Percentiles rank a stretch among this genome's conserved stretches.
These are phyloP conservation scores for Pyrus communis DNA, from an alignment of 306 rosid species.

Conservation along the genomic window DNA sequence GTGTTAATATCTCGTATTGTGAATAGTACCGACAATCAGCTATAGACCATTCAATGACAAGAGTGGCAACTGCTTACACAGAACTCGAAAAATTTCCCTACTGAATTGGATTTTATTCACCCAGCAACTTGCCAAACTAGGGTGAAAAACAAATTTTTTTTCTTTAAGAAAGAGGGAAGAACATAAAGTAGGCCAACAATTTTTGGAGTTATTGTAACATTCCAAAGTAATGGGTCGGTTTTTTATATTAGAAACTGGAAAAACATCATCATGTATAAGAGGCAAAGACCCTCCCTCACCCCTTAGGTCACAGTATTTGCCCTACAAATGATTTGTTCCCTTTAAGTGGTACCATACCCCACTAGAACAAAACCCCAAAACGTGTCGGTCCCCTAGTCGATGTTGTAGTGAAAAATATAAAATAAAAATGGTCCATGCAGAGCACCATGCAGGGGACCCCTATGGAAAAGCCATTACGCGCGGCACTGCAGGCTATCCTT, in stretches of 20 bases:
- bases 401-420: neutral
- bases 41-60: neutral
- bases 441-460: conserved; percentile 35
- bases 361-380: conserved; percentile 11
- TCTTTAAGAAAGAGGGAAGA: neutral
- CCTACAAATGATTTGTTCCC: conserved; percentile 41
- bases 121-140: neutral
- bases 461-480: conserved; percentile 31
- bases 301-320: conserved; percentile 6
- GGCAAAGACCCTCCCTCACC: conserved; percentile 8
- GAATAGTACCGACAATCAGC: neutral
- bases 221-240: conserved; percentile 22
- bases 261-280: conserved; percentile 1
- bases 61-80: neutral
- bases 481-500: conserved; percentile 32
- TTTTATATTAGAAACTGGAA: conserved; percentile 2
- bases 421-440: conserved; percentile 37
- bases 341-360: conserved; percentile 21
- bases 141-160: neutral
- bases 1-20: neutral
- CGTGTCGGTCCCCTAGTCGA: conserved; percentile 22
- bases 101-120: neutral
- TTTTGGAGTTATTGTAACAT: neutral
- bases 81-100: neutral
- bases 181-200: neutral